Conservation (phyloP, 2,329 filamentous ascomycete species). For the Graphium sp. region DNA sequence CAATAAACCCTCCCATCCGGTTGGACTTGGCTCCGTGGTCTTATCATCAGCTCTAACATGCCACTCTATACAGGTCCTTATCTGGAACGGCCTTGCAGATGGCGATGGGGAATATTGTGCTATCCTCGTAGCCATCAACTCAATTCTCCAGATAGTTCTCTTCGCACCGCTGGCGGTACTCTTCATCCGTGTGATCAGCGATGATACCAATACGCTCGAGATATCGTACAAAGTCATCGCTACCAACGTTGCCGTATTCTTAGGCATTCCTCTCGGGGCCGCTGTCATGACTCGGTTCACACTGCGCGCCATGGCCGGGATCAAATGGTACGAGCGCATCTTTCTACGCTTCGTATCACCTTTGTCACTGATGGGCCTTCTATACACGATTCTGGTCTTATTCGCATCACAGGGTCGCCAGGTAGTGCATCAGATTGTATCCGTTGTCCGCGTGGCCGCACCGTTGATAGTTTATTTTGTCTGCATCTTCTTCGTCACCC, state of each 20-base stretch:
- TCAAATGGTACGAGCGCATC: conserved; percentile 44
- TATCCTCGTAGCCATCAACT: conserved; percentile 61
- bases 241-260: conserved; percentile 66
- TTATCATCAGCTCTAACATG: too few species aligned
- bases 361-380: conserved; percentile 62
- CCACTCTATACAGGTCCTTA: conserved; percentile 21
- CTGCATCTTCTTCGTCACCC: conserved; percentile 54
- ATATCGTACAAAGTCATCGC: conserved; percentile 53
- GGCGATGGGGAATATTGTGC: conserved; percentile 75
- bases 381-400: conserved; percentile 76
- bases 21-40: too few species aligned
- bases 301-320: conserved; percentile 35
- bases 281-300: conserved; percentile 59
- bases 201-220: conserved; percentile 15
- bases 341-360: conserved; percentile 59
- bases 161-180: conserved; percentile 53
- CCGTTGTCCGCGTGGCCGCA: conserved; percentile 64
- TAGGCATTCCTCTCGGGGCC: conserved; percentile 68
- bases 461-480: conserved; percentile 71
- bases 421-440: conserved; percentile 69
- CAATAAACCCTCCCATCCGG: too few species aligned
- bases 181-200: conserved; percentile 54
- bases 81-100: conserved; percentile 56
- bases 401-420: conserved; percentile 67
- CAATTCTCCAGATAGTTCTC: conserved; percentile 56